Base-by-base conservation (phyloP, 2,329 filamentous ascomycete species). In the Phoma herbarum region DNA sequence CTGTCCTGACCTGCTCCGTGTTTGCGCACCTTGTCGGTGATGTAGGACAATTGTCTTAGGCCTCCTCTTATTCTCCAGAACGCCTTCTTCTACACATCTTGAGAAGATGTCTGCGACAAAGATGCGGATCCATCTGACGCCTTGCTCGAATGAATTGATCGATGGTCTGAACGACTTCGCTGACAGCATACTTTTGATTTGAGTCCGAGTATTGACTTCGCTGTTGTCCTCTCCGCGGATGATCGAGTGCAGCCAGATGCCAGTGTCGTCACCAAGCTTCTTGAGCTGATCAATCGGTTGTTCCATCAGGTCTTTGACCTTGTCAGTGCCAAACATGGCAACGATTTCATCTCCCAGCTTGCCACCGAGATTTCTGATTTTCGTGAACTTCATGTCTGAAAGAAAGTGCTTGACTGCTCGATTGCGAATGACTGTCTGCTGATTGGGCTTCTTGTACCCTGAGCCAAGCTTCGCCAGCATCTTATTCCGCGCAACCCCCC, bases 161-260 rank as follows among this genome's bases (percentile, higher is more conserved):
- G 85, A 87, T 0, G 95, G 95, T 25, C 91, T 85, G 71, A 99
- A 99, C 0, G 93, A 96, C 75, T 99, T 99, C 20, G 95, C 93
- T 1, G 93, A 97, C 14, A 98, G 83, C 93, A 99, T 98, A 16
- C 91, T 95, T 76, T 98, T 97, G 80, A 97, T 97, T 71, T 95
- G 91, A 1, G 93, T 97, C 50, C 94, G 85, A 26, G 92, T 86
- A 71, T 92, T 97, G 65, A 99, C 92, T 76, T 97, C 93, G 68
- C 90, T 95, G 48, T 83, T 81, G 75, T 99, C 95, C 60, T 93
- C 87, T 1, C 95, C 95, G 11, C 95, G 87, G 52, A 98, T 89
- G 11, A 89, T 90, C 53, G 90, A 87, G 78, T 96, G 90, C 11
- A 98, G 82, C 93, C 93, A 97, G 3, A 84, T 82, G 1, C 92